Base-by-base conservation (phyloP, 1,284 basidiomycete species). In the Exobasidium cylindrosporum region DNA sequence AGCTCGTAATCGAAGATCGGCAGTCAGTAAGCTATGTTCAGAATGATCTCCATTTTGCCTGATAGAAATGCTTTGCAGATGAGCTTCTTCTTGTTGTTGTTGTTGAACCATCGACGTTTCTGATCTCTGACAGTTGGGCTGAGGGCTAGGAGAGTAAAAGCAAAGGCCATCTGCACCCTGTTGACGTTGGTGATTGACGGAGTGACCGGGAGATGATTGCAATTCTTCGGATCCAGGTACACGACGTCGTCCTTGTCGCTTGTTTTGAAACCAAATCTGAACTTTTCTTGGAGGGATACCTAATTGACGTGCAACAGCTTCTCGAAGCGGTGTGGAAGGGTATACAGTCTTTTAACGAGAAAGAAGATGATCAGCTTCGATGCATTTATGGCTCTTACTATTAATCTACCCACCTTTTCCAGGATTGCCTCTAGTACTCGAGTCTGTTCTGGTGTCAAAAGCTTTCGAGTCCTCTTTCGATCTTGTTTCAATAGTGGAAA, bases 241-340 rank as follows among this genome's bases (percentile, higher is more conserved):
- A 24, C 47, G 47, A 26, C 47, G 47, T 50, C 47, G n/a, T 4
- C 53, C 53, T 55, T 55, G 53, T 30, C 53, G 26, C 29, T 55
- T 55, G 28, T 55, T 55, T 26, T 55, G 53, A 55, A 55, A 55
- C 53, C 53, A 55, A 23, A 55, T 44, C 29, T 55, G 53, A 4
- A 55, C 53, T 28, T 55, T 55, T 35, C 53, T n/a, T 31, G 53
- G 53, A 21, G 53, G 40, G 53, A 55, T 44, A 17, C 40, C 40
- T 11, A 55, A 44, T 14, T n/a, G n/a, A n/a, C 32, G 40, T n/a
- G 53, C 53, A 24, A 55, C 31, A 26, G 53, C 53, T 11, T 55
- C 40, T 23, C 53, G 53, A 4, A 44, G 23, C 14, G 40, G 32
- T 23, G 53, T 55, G 32, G 53, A 55, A 32, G 53, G 53, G 26